These are phyloP conservation scores for Mucor mucedo DNA, from an alignment of 371 early-diverging fungal genomes.

Conservation along the genomic window DNA sequence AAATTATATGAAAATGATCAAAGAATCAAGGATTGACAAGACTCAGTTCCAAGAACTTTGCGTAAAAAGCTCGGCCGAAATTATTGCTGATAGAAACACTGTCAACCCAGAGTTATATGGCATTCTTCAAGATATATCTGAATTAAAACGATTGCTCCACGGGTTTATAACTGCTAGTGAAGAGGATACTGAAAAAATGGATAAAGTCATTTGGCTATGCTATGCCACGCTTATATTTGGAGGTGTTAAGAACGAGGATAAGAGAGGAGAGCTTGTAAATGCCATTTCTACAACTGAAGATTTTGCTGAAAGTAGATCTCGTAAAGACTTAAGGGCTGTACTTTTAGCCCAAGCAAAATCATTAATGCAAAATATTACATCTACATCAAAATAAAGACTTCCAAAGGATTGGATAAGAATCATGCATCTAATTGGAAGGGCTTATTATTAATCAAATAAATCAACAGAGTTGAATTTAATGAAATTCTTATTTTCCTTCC, in stretches of 20 bases:
- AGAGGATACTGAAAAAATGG: constrained; percentile 10
- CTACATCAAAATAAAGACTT: background rate
- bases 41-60: constrained; percentile 12
- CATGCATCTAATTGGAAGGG: background rate
- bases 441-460: background rate
- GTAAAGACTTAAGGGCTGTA: constrained; percentile 1
- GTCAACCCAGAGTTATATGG: constrained; percentile 5
- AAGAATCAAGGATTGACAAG: constrained; percentile 6
- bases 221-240: constrained; percentile 17
- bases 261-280: background rate
- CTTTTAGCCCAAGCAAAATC: constrained; percentile 15
- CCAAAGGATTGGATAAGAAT: background rate
- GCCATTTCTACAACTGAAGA: background rate
- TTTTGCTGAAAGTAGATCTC: background rate
- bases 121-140: constrained; percentile 20
- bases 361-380: constrained; percentile 6
- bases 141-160: constrained; percentile 8
- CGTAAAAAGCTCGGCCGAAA: background rate
- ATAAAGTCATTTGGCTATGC: constrained; percentile 13
- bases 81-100: constrained; percentile 9
- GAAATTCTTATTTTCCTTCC: no score
- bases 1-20: constrained; percentile 5
- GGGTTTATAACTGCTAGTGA: constrained; percentile 4
- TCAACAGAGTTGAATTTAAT: no score
- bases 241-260: background rate